Conservation (phyloP, 2,329 filamentous ascomycete species). For the Hypoxylon sp. region DNA sequence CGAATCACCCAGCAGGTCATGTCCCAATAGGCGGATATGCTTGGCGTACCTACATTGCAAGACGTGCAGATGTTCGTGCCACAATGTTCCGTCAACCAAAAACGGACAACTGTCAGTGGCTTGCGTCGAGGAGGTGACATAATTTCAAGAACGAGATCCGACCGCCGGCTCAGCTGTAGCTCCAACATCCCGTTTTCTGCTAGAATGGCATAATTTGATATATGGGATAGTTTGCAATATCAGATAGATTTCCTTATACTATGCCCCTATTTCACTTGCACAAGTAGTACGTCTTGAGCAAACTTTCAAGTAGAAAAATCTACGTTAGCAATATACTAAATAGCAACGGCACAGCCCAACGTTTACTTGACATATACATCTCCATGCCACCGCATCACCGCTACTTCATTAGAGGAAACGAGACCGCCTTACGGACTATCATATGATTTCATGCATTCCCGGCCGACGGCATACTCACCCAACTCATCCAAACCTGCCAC, state of each 20-base stretch:
- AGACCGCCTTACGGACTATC: no score
- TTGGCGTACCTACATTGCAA: slow-evolving; percentile 3
- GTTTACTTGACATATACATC: no score
- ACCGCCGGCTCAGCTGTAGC: background rate
- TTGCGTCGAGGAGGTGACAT: slow-evolving; percentile 18
- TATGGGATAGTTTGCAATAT: no score
- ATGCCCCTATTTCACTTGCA: no score
- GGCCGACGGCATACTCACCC: background rate
- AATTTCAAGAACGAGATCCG: slow-evolving; percentile 11
- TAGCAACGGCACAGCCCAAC: no score
- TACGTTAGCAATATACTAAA: no score
- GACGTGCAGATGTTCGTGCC: slow-evolving; percentile 6
- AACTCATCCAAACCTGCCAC: background rate
- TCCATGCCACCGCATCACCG: background rate
- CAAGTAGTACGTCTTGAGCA: no score
- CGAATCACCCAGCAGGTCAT: no score
- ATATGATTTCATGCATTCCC: background rate
- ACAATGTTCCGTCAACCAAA: slow-evolving; percentile 8
- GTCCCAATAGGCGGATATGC: background rate
- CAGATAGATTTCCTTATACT: no score
- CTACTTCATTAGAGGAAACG: background rate
- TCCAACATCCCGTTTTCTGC: no score
- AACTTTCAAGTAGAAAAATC: no score
- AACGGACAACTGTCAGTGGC: slow-evolving; percentile 18
- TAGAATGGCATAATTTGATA: no score